A percentile compares a stretch with the other conserved stretches of the same genome.
Conservation (phyloP, 805 yeast genomes). For the Cyberlindnera petersonii region DNA sequence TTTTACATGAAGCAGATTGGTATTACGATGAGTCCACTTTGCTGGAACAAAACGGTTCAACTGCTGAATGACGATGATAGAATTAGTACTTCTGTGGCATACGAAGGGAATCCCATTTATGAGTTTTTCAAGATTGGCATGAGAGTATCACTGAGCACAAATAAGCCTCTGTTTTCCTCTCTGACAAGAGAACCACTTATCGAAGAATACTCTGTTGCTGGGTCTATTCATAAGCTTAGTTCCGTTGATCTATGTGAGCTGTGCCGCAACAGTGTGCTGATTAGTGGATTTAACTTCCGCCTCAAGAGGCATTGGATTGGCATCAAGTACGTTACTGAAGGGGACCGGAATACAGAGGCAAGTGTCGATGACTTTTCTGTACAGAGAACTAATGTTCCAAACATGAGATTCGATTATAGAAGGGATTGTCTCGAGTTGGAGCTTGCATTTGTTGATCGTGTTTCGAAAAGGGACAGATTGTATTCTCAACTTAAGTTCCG, state of each 20-base stretch:
- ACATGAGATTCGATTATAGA: conserved; percentile 27
- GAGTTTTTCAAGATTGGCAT: conserved; percentile 27
- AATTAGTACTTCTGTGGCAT: conserved; percentile 12
- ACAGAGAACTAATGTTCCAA: conserved; percentile 28
- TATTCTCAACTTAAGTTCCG: too few species aligned
- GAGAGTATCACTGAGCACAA: conserved; percentile 23
- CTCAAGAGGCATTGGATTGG: conserved; percentile 30
- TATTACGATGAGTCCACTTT: conserved; percentile 28
- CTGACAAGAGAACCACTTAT: conserved; percentile 29
- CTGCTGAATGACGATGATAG: conserved; percentile 24
- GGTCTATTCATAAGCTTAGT: conserved; percentile 24
- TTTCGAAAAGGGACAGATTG: neutral
- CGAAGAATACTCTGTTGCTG: conserved; percentile 29
- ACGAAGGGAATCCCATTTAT: conserved; percentile 23
- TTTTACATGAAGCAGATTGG: conserved; percentile 29
- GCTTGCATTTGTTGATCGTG: conserved; percentile 13
- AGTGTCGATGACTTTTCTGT: conserved; percentile 25
- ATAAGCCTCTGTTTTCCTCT: conserved; percentile 26
- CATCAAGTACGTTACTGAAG: conserved; percentile 12
- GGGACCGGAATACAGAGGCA: conserved; percentile 11
- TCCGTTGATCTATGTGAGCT: conserved; percentile 28
- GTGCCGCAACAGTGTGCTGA: conserved; percentile 26
- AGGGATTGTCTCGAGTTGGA: conserved; percentile 22
- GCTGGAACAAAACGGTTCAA: conserved; percentile 29
- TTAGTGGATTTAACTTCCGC: conserved; percentile 24